Evolutionary conservation across 148 eudicot genomes (phyloP).

Genomic region (Silene conica): DNA sequence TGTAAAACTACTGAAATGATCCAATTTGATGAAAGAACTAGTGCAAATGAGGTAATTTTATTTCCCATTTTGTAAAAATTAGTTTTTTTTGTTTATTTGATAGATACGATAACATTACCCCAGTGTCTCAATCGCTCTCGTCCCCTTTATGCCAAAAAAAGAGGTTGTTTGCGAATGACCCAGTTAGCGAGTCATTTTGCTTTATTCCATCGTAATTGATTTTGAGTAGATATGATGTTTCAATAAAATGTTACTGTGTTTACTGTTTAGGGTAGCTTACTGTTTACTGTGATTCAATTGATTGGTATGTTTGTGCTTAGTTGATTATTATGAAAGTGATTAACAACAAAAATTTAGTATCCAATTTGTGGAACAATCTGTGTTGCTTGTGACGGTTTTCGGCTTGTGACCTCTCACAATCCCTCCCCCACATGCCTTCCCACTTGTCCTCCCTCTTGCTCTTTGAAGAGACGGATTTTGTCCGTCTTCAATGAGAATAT

Average conservation of each 20-base stretch:
- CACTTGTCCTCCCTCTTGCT: too few relatives aligned
- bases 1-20: slow-evolving; percentile 22
- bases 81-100: neutral
- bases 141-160: too few relatives aligned
- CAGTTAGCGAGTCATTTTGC: too few relatives aligned
- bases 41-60: slow-evolving; percentile 65
- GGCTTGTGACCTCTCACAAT: too few relatives aligned
- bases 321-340: neutral
- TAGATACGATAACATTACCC: neutral
- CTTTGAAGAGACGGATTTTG: too few relatives aligned
- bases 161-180: too few relatives aligned
- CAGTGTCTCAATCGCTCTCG: too few relatives aligned
- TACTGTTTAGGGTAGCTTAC: neutral
- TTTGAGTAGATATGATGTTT: neutral
- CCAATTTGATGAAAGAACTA: slow-evolving; percentile 64
- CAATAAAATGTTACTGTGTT: neutral
- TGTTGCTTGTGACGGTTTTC: too few relatives aligned
- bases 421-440: too few relatives aligned
- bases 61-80: neutral
- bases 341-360: neutral
- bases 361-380: too few relatives aligned
- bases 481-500: too few relatives aligned
- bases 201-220: too few relatives aligned
- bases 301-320: neutral
- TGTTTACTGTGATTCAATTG: neutral